These are phyloP conservation scores for Gossypium australe DNA, from an alignment of 345 rosid genomes.

Conservation along the genomic window DNA sequence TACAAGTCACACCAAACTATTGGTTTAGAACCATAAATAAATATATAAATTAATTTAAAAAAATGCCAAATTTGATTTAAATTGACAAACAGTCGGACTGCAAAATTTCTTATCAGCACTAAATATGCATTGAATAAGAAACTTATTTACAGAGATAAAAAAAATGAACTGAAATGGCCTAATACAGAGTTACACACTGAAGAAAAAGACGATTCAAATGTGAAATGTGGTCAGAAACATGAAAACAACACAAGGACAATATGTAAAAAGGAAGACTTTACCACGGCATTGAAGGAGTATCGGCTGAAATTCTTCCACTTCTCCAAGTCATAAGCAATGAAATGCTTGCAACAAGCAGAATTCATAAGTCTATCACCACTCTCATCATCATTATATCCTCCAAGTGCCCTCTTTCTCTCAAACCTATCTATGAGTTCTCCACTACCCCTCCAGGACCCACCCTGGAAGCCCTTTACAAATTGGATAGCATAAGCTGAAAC, in stretches of 20 bases:
- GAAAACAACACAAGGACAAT: not conserved
- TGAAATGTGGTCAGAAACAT: not conserved
- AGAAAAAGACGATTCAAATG: not conserved
- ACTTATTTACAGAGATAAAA: not conserved
- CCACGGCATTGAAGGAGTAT: slow-evolving; percentile 87
- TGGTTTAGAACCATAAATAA: slow-evolving; percentile 5
- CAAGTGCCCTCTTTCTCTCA: slow-evolving; percentile 27
- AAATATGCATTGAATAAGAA: too few species aligned
- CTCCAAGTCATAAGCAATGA: slow-evolving; percentile 88
- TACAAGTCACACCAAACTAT: not conserved
- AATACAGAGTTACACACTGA: not conserved
- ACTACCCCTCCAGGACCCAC: slow-evolving; percentile 25
- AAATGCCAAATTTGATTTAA: not conserved
- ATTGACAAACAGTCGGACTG: not conserved
- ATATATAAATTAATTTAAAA: not conserved
- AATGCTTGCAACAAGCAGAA: slow-evolving; percentile 95
- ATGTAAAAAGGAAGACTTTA: slow-evolving; percentile 20
- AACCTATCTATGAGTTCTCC: slow-evolving; percentile 18
- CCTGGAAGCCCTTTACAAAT: slow-evolving; percentile 76
- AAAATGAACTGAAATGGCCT: not conserved
- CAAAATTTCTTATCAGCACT: not conserved
- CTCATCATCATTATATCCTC: slow-evolving; percentile 20
- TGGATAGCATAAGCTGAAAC: slow-evolving; percentile 62
- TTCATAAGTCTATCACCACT: slow-evolving; percentile 49
- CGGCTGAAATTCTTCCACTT: slow-evolving; percentile 71